Evolutionary conservation across 1,284 basidiomycete genomes (phyloP).

Genomic region (Flammula alnicola): DNA sequence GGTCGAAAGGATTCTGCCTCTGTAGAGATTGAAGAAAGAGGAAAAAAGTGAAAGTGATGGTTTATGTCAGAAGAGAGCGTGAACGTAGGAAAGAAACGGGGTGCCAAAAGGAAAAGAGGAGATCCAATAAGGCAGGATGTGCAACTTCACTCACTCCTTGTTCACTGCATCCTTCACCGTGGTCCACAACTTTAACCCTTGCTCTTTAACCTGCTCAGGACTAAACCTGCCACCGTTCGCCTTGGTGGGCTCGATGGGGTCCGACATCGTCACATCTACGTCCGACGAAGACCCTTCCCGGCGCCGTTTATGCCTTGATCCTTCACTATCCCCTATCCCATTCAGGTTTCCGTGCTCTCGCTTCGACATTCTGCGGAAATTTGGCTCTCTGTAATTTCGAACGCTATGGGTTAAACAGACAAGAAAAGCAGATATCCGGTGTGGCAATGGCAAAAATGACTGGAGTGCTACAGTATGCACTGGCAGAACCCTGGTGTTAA

Average conservation of each 20-base stretch:
- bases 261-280: constrained; percentile 41
- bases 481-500: constrained; percentile 13
- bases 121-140: constrained; percentile 42
- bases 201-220: constrained; percentile 50
- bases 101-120: constrained; percentile 31
- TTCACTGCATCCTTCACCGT: constrained; percentile 77
- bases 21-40: constrained; percentile 39
- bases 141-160: constrained; percentile 82
- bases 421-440: constrained; percentile 1
- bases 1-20: constrained; percentile 67
- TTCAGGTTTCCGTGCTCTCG: constrained; percentile 61
- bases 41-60: constrained; percentile 31
- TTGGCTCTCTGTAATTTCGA: constrained; percentile 2
- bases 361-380: constrained; percentile 57
- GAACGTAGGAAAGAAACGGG: constrained; percentile 34
- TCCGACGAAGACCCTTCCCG: constrained; percentile 51
- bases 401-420: constrained; percentile 2
- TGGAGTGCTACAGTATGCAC: constrained; percentile 22
- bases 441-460: constrained; percentile 19
- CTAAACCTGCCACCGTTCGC: constrained; percentile 29
- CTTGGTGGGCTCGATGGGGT: constrained; percentile 29
- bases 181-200: constrained; percentile 72
- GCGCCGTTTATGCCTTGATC: constrained; percentile 71
- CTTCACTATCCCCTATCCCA: constrained; percentile 52
- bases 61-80: constrained; percentile 31